Evolutionary conservation across 225 moss, liverwort and hornwort genomes (phyloP).

Genomic region (Neckera pumila): DNA sequence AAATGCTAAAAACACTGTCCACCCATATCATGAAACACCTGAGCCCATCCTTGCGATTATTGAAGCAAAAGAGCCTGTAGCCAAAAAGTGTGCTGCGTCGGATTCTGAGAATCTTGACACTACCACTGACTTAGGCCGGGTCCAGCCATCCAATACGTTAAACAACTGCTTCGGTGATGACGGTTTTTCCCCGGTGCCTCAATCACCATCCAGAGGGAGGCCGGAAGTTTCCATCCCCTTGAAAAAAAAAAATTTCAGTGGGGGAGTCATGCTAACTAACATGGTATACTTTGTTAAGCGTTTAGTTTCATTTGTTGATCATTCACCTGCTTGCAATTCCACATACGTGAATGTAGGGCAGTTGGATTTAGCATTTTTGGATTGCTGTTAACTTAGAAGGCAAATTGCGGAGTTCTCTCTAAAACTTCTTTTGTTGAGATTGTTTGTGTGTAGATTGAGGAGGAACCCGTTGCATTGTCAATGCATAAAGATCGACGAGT

Average conservation of each 20-base stretch:
- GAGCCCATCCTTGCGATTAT: neutral
- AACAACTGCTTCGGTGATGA: neutral
- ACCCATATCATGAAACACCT: neutral
- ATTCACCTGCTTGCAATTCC: neutral
- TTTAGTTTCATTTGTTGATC: neutral
- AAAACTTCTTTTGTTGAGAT: neutral
- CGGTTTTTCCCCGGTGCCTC: neutral
- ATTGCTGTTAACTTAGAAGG: neutral
- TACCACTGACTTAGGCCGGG: neutral
- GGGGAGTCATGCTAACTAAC: neutral
- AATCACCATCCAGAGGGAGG: neutral
- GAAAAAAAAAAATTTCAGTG: neutral
- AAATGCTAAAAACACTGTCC: neutral
- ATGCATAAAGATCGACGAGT: neutral
- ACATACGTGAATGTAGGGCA: neutral
- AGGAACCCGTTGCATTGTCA: neutral
- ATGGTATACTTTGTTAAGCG: constrained; percentile 1
- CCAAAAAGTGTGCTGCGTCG: neutral
- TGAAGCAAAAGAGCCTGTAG: neutral
- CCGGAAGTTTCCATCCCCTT: neutral
- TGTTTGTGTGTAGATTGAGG: constrained; percentile 4
- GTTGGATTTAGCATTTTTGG: neutral
- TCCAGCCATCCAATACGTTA: neutral
- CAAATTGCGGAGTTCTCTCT: neutral
- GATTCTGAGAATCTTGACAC: neutral